These are phyloP conservation scores for Coemansia sp. DNA, from an alignment of 192 early-diverging fungal species.

Conservation along the genomic window DNA sequence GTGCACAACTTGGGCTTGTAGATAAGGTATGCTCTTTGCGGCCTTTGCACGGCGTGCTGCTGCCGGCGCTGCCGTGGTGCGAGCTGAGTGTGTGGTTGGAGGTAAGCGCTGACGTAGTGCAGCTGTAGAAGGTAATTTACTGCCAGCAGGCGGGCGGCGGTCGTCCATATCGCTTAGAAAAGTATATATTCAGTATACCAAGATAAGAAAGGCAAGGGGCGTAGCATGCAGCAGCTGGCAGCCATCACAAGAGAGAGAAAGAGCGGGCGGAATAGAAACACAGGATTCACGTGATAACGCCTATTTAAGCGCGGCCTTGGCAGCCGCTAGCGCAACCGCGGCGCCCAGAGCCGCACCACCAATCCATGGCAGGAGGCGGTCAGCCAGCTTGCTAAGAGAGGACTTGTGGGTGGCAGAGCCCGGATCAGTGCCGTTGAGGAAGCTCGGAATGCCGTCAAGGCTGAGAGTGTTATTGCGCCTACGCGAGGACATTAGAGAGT, in stretches of 20 bases:
- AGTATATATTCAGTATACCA: not conserved
- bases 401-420: slow-evolving; percentile 4
- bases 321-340: slow-evolving; percentile 12
- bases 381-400: not conserved
- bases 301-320: slow-evolving; percentile 4
- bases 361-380: slow-evolving; percentile 23
- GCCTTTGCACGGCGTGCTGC: not conserved
- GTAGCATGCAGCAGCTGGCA: not conserved
- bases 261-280: not conserved
- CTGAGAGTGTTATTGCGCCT: slow-evolving; percentile 49
- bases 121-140: not conserved
- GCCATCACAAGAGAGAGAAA: too few species aligned
- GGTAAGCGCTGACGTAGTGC: not conserved
- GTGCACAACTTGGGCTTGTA: slow-evolving; percentile 60
- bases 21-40: slow-evolving; percentile 24
- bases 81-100: not conserved
- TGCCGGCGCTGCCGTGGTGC: not conserved
- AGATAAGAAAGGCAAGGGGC: too few species aligned
- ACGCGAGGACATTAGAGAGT: slow-evolving; percentile 35
- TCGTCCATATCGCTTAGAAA: not conserved
- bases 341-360: slow-evolving; percentile 39
- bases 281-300: not conserved
- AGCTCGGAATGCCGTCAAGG: slow-evolving; percentile 61
- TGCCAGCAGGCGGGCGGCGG: not conserved
- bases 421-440: slow-evolving; percentile 24